Base-by-base conservation (phyloP, 2,329 filamentous ascomycete genomes). In the Capronia americana region DNA sequence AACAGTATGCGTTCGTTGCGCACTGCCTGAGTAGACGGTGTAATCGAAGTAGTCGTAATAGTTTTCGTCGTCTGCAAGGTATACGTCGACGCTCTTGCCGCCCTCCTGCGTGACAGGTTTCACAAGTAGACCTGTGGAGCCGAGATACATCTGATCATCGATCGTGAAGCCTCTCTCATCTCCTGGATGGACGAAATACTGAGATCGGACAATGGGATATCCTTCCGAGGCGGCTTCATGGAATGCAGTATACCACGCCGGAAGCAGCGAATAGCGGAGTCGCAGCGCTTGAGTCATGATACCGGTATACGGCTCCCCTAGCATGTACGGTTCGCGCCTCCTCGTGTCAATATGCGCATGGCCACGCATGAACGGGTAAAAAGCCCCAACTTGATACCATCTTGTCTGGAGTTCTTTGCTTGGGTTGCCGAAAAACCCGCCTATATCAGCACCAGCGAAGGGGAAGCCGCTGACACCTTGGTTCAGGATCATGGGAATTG, bases 21-120 rank as follows among this genome's bases (percentile, higher is more conserved):
- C 91, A 69, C 89, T 88, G 26, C 90, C 86, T 24, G 88, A 89
- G 75, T 96, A 88, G 51, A 87, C 82, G 50, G 90, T 87, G 80
- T 92, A 97, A 73, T 92, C 92, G 76, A 95, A 96, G 82, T 99
- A 99, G 79, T 98, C 92, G 75, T 93, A 99, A 79, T 99, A 98
- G 61, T 91, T 86, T 78, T 96, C 92, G 65, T 90, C 86, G 72
- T 98, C 94, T 0, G 93, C 90, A 61, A 99, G 87, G 80, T 96
- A 97, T 64, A 99, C 86, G 23, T 93, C 89, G 0, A 89, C 88
- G 23, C 86, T 88, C 20, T 86, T 85, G 55, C 89, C 88, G 70
- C 88, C 91, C 79, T 96, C 88, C 26, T 89, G 87, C 1, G 93
- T 90, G 14, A 98, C 89, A 0, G 95, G 95, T 81, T 97, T 98